phyloP scores from a whole-genome alignment of 768 basidiomycete species.

The Flagelloscypha sp. region DNA sequence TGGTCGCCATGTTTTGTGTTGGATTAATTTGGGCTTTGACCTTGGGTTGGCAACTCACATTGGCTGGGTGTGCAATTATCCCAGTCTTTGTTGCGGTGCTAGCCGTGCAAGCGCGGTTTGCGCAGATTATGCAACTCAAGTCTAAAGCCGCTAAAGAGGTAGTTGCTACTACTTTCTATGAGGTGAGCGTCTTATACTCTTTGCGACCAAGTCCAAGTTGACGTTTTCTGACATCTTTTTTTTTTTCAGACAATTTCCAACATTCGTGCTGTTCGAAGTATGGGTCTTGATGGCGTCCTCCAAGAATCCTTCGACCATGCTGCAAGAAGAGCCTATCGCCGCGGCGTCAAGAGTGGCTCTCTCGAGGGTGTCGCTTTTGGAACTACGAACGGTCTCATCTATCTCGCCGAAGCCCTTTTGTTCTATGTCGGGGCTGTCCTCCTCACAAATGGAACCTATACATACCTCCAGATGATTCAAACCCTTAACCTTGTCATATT shows the following conservation, averaged over 20 bases:
- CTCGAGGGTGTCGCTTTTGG: conserved; percentile 55
- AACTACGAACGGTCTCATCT: conserved; percentile 49
- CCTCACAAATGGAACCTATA: conserved; percentile 49
- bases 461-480: conserved; percentile 56
- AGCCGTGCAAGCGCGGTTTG: conserved; percentile 41
- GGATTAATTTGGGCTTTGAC: conserved; percentile 63
- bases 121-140: conserved; percentile 44
- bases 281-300: conserved; percentile 59
- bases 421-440: conserved; percentile 59
- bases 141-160: no score
- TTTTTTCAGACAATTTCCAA: conserved; percentile 49
- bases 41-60: conserved; percentile 61
- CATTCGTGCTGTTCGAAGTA: conserved; percentile 58
- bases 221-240: no score
- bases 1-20: conserved; percentile 48
- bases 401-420: conserved; percentile 58
- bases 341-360: conserved; percentile 51
- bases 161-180: no score
- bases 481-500: conserved; percentile 68
- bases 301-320: conserved; percentile 43
- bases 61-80: conserved; percentile 57
- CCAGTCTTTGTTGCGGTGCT: conserved; percentile 51
- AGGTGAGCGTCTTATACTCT: no score
- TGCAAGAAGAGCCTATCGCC: conserved; percentile 32
- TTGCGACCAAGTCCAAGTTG: no score